Evolutionary conservation across 257 asterid species (phyloP), one percentile per base, ranked within the genome.

Genomic region (Fraxinus excelsior): DNA sequence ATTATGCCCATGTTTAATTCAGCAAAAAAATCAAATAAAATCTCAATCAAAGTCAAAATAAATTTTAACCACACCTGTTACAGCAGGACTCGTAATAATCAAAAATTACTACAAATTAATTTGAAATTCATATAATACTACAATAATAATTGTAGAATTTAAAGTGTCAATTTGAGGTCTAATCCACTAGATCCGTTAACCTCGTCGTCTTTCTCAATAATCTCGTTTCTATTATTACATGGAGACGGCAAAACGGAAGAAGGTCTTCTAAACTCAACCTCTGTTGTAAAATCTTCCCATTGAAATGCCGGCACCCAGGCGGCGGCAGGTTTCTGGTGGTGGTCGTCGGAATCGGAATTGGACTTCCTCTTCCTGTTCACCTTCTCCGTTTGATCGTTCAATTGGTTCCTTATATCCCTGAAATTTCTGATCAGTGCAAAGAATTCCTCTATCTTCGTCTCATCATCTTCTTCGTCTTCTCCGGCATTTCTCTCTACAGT

Each of bases 241-340:
- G 72, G 72, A 34, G 25, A 23, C 11, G 72, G 72, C 44, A 68
- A 68, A 68, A 14, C 18, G 7, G 46, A 31, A 68, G 72, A 12
- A 68, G 72, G 72, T n/a, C 23, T 68, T 32, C 26, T 31, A 12
- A 68, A 68, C 16, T 68, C 25, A 18, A 68, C 28, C 72, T 68
- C 72, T n/a, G 40, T 4, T 5, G 72, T 68, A 31, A 68, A 68
- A 68, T 68, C 72, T 68, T 68, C 72, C 72, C 49, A 32, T 34
- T 34, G 25, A n/a, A 68, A 68, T n/a, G 49, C 23, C 14, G 72
- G 72, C 2, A 31, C 46, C 72, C 72, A 68, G 14, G 35, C 16
- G 35, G 34, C 7, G 68, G 25, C 25, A 5, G 72, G 34, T 34
- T 34, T 31, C 25, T 14, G 25, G 46, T 14, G 44, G 46, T 32